Evolutionary conservation across 2,329 filamentous ascomycete genomes (phyloP).

Genomic region (Botrytis sinoallii): DNA sequence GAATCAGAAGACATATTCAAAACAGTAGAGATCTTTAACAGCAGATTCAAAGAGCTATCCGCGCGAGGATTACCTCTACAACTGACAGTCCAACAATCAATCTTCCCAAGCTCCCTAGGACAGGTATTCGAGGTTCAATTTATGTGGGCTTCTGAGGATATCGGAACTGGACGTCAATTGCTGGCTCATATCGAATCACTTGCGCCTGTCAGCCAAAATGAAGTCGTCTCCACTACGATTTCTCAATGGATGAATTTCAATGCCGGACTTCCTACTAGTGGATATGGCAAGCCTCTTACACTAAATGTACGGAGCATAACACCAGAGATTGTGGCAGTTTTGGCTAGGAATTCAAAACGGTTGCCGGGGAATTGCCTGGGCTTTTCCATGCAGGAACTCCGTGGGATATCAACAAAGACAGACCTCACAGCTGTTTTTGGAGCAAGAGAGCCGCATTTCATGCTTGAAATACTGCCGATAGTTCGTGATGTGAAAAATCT

Average conservation of each 20-base stretch:
- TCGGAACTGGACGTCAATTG: slow-evolving; percentile 35
- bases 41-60: slow-evolving; percentile 30
- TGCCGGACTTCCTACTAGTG: background rate
- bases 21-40: slow-evolving; percentile 32
- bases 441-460: slow-evolving; percentile 37
- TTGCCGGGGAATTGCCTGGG: slow-evolving; percentile 33
- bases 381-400: slow-evolving; percentile 37
- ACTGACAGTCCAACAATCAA: slow-evolving; percentile 30
- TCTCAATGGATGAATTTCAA: slow-evolving; percentile 26
- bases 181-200: slow-evolving; percentile 35
- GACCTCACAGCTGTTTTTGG: slow-evolving; percentile 35
- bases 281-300: slow-evolving; percentile 20
- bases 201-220: slow-evolving; percentile 34
- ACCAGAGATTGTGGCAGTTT: slow-evolving; percentile 12
- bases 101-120: slow-evolving; percentile 37
- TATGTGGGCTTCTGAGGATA: slow-evolving; percentile 39
- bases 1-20: slow-evolving; percentile 36
- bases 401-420: slow-evolving; percentile 25
- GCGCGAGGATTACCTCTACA: slow-evolving; percentile 28
- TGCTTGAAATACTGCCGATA: slow-evolving; percentile 40
- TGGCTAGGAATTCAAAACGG: slow-evolving; percentile 20
- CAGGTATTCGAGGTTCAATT: slow-evolving; percentile 33
- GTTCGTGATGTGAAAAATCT: slow-evolving; percentile 30
- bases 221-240: slow-evolving; percentile 31
- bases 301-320: slow-evolving; percentile 21